Percentiles rank a stretch among this genome's conserved stretches.
phyloP scores from a whole-genome alignment of 371 early-diverging fungal genomes.

The Mortierella sp. region DNA sequence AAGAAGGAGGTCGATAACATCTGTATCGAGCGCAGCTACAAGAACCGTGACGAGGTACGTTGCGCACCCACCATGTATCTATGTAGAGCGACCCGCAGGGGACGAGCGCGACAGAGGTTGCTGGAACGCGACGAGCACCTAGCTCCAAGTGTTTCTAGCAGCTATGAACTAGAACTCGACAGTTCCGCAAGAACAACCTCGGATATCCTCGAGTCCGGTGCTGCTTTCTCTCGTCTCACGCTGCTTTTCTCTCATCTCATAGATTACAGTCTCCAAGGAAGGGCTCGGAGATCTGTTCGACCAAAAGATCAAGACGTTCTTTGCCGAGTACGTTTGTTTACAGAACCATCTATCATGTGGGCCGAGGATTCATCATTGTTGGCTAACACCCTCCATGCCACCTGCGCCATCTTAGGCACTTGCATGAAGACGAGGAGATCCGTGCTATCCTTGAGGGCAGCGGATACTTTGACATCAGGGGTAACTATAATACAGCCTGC shows the following conservation, averaged over 20 bases:
- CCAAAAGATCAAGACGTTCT: constrained; percentile 92
- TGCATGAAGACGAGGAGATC: constrained; percentile 98
- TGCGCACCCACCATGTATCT: too few species aligned
- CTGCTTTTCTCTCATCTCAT: background rate
- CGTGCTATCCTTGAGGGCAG: constrained; percentile 90
- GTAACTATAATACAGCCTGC: constrained; percentile 18
- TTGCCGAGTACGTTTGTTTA: constrained; percentile 76
- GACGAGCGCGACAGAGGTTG: too few species aligned
- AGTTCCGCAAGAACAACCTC: too few species aligned
- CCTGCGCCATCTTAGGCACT: constrained; percentile 64
- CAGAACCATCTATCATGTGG: background rate
- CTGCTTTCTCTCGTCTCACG: background rate
- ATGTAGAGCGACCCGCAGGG: background rate
- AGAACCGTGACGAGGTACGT: constrained; percentile 87
- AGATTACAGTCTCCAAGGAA: constrained; percentile 81
- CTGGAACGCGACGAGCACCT: too few species aligned
- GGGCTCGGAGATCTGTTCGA: constrained; percentile 84
- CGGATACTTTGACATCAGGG: constrained; percentile 91
- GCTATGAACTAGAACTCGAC: too few species aligned
- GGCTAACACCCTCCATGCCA: too few species aligned
- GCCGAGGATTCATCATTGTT: too few species aligned
- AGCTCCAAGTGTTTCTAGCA: too few species aligned
- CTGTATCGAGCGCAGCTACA: constrained; percentile 81
- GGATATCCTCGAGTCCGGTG: too few species aligned
- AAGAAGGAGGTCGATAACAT: constrained; percentile 76